A percentile compares a stretch with the other conserved stretches of the same genome.
phyloP scores from a whole-genome alignment of 1,284 basidiomycete genomes.

The Porodaedalea pini region DNA sequence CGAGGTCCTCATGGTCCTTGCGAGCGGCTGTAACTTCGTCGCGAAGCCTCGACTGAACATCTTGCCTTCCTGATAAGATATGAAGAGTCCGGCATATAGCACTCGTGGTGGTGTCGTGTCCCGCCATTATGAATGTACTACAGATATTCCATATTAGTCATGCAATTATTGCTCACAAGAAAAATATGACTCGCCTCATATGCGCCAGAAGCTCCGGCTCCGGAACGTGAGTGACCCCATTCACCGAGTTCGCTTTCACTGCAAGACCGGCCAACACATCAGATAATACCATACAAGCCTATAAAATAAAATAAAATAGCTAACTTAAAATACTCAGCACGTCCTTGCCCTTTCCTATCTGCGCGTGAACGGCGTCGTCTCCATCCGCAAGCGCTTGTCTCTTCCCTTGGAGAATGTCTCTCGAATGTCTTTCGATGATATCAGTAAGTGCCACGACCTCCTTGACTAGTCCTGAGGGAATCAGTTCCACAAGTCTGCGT shows the following conservation, averaged over 20 bases:
- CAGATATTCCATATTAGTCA: not conserved
- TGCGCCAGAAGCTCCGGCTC: constrained; percentile 33
- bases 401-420: constrained; percentile 19
- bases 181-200: constrained; percentile 14
- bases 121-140: constrained; percentile 20
- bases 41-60: constrained; percentile 26
- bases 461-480: constrained; percentile 34
- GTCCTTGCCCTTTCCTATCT: constrained; percentile 30
- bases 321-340: constrained; percentile 33
- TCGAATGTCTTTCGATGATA: constrained; percentile 11
- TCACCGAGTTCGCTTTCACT: constrained; percentile 33
- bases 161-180: not conserved
- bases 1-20: constrained; percentile 14
- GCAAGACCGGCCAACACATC: not conserved
- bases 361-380: constrained; percentile 25
- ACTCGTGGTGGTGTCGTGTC: constrained; percentile 23
- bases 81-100: constrained; percentile 22
- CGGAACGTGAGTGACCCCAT: constrained; percentile 28
- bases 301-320: constrained; percentile 13
- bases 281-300: not conserved
- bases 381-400: constrained; percentile 25
- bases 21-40: constrained; percentile 25
- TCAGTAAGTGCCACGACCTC: constrained; percentile 7
- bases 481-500: constrained; percentile 1
- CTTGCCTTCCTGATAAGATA: constrained; percentile 18